Evolutionary conservation across 2,329 filamentous ascomycete genomes (phyloP), one percentile per base, ranked within the genome.

Genomic region (Byssothecium circinans): DNA sequence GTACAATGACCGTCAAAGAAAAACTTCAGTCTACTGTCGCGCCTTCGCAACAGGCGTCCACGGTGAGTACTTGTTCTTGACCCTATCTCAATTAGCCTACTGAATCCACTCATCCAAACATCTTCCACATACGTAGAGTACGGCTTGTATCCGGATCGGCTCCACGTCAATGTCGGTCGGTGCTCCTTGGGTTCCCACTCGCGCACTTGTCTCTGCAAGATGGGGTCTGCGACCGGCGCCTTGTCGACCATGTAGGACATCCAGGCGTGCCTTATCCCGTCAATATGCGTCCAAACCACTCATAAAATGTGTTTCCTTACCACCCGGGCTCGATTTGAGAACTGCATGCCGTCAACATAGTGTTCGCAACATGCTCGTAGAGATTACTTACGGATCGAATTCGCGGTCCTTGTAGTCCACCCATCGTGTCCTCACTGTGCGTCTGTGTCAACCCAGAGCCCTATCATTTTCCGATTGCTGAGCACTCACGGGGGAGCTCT

Each of bases 401-500:
- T 97, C 90, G 64, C 89, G 80, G 73, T 88, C 81, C 77, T 90
- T 92, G 81, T 95, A 99, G 75, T 97, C 91, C 56, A 99, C 89
- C 94, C 95, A 99, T 80, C 91, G 85, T 62, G 91, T 96, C 67
- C 92, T 88, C 65, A 96, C 91, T 94, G 62, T 45, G 17, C 30
- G 39, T 12, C 20, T 20, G 14, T 17, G 51, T 65, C 53, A 58
- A 45, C 48, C 40, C 39, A 39, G 27, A 40, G 22, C 36, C 42
- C 11, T 33, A 17, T 27, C 7, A 6, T n/a, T 19, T 10, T 3
- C 14, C 14, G 14, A 8, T 10, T 4, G 11, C 8, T 35, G n/a
- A 14, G 4, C 14, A 64, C 87, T 70, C 79, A 95, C 89, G 79
- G 49, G 94, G 94, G 50, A 99, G 81, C 74, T 99, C 94, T 71